Conservation (phyloP, 352 stramenopile species). For the Achlya hypogyna region DNA sequence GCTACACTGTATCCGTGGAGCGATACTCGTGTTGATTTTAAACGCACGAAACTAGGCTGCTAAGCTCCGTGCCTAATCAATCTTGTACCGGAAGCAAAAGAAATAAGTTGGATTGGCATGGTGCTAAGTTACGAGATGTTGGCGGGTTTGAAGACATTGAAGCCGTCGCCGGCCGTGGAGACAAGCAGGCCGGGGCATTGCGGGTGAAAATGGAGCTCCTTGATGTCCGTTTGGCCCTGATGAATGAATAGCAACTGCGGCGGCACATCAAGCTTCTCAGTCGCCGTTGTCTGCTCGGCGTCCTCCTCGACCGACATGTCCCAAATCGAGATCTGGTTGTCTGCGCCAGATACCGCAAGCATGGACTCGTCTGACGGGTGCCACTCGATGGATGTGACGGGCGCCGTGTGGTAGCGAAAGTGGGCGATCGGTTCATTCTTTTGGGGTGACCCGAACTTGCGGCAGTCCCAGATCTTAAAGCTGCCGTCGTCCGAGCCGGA, state of each 20-base stretch:
- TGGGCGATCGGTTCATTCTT: constrained; percentile 83
- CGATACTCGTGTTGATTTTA: no score
- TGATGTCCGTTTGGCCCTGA: constrained; percentile 97
- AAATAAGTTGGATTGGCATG: no score
- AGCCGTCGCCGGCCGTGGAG: constrained; percentile 93
- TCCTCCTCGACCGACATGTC: constrained; percentile 99
- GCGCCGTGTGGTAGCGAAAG: constrained; percentile 93
- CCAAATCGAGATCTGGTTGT: constrained; percentile 98
- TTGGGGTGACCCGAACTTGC: constrained; percentile 43
- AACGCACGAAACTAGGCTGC: no score
- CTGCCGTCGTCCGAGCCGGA: constrained; percentile 96
- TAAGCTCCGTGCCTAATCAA: no score
- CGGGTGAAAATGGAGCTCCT: constrained; percentile 98
- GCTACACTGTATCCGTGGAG: no score
- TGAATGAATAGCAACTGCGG: constrained; percentile 99
- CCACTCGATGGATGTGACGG: constrained; percentile 98
- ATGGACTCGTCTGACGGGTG: constrained; percentile 99
- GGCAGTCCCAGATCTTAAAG: constrained; percentile 96
- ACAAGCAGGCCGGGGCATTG: constrained; percentile 97
- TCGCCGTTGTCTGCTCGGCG: constrained; percentile 41
- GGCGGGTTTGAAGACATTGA: constrained; percentile 97
- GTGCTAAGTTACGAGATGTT: constrained; percentile 82
- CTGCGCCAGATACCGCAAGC: constrained; percentile 88
- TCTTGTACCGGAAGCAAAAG: no score
- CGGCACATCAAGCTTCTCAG: constrained; percentile 86